phyloP scores from a whole-genome alignment of 345 rosid species.

The Psidium guajava region DNA sequence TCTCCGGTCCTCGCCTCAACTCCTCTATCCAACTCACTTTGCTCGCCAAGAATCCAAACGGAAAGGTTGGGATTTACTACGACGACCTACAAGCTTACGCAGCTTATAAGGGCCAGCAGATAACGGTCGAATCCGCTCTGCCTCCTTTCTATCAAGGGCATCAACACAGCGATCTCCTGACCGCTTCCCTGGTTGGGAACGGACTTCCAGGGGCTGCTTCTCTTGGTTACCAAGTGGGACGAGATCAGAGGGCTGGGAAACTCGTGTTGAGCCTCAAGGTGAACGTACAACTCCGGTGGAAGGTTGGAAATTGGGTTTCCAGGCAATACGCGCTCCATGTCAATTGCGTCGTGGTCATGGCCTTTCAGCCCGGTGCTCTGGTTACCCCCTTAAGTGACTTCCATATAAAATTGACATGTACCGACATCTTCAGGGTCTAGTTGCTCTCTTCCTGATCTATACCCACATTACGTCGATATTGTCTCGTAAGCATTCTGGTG shows the following conservation, averaged over 20 bases:
- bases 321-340: constrained; percentile 51
- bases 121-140: constrained; percentile 39
- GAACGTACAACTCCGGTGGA: constrained; percentile 70
- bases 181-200: constrained; percentile 48
- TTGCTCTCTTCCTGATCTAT: background rate
- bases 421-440: background rate
- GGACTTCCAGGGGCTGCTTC: constrained; percentile 59
- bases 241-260: constrained; percentile 50
- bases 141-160: constrained; percentile 80
- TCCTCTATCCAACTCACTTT: constrained; percentile 70
- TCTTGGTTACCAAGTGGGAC: constrained; percentile 44
- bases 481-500: background rate
- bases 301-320: constrained; percentile 84
- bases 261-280: constrained; percentile 40
- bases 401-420: constrained; percentile 19
- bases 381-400: constrained; percentile 34
- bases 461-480: background rate
- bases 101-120: constrained; percentile 70
- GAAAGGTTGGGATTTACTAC: constrained; percentile 73
- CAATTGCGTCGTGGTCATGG: constrained; percentile 51
- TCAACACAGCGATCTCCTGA: constrained; percentile 49
- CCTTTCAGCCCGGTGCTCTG: constrained; percentile 34
- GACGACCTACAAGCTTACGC: constrained; percentile 53
- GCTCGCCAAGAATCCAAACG: constrained; percentile 52
- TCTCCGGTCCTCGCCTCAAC: constrained; percentile 61